Conservation (phyloP, 1,139 yeast genomes). For the Nakaseomyces kungkrabaensis region DNA sequence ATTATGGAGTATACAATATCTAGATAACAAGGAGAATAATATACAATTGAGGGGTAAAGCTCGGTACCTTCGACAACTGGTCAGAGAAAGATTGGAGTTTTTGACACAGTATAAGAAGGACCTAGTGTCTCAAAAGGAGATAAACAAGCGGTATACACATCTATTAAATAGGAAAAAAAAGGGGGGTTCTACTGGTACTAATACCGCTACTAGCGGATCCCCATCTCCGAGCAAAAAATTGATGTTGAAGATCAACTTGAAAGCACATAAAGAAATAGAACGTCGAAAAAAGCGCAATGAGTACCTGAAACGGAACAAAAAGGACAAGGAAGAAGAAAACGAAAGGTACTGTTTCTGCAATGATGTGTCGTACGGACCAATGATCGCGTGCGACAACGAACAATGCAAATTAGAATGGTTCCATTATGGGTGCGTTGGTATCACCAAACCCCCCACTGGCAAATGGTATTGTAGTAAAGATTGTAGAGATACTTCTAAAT, state of each 20-base stretch:
- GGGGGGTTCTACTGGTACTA: background rate
- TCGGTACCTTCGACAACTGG: slow-evolving; percentile 1
- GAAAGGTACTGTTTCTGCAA: slow-evolving; percentile 68
- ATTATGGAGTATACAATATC: slow-evolving; percentile 38
- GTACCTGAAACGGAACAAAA: background rate
- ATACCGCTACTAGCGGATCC: background rate
- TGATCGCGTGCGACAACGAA: slow-evolving; percentile 86
- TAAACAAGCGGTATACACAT: slow-evolving; percentile 2
- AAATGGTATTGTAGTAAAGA: slow-evolving; percentile 90
- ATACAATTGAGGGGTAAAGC: background rate
- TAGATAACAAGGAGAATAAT: slow-evolving; percentile 25
- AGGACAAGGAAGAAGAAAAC: slow-evolving; percentile 12
- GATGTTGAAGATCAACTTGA: slow-evolving; percentile 12
- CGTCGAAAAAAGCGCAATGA: slow-evolving; percentile 3
- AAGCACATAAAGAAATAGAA: slow-evolving; percentile 1
- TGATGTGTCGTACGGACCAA: slow-evolving; percentile 77
- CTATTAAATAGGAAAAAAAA: background rate
- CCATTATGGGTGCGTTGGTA: slow-evolving; percentile 70
- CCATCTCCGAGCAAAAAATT: background rate
- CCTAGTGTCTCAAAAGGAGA: background rate
- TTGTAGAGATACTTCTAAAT: slow-evolving; percentile 12
- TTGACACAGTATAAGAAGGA: slow-evolving; percentile 6
- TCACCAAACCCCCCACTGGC: slow-evolving; percentile 67
- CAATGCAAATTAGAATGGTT: slow-evolving; percentile 79
- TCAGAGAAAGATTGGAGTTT: background rate